Evolutionary conservation across 2,329 filamentous ascomycete species (phyloP), one percentile per base, ranked within the genome.

Genomic region (Colletotrichum shisoi): DNA sequence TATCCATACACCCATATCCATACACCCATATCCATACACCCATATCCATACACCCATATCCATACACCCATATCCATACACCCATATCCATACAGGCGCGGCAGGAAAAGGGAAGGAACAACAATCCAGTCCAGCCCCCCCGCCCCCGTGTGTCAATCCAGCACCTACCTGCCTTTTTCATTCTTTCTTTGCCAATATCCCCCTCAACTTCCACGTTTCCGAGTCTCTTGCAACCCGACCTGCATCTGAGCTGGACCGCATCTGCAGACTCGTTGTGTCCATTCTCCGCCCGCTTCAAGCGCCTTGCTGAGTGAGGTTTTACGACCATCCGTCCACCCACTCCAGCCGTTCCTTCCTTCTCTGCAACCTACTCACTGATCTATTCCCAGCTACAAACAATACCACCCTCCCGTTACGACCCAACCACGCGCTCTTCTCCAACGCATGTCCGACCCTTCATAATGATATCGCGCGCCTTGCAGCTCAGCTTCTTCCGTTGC

Each of bases 361-460:
- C 37, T 11, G 54, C 40, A 13, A 13, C 34, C 54, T 19, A 46
- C 56, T 34, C 31, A 34, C 31, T 2, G 31, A 34, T 34, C 31
- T 9, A 34, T 8, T 34, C 2, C 31, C 31, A 34, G 31, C 56
- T 46, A 37, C n/a, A 27, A 31, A 57, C 12, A 34, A 40, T 4
- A 63, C 52, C 52, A 63, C 31, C 24, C 31, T 31, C 44, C 54
- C 42, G 54, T 48, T 45, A 42, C 56, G 13, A 59, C 39, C 24
- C 59, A 21, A 44, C 56, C 15, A 46, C 52, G 57, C 61, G 49
- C 44, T 49, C 62, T 60, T 59, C 56, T 65, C 49, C 49, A 68
- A 56, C 65, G 56, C 62, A 68, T 64, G 62, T 56, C 37, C 54
- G 49, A 56, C 51, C 61, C 21, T 67, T 62, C 66, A 69, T 70